Evolutionary conservation across 176 grass and related monocot species (phyloP), one percentile per base, ranked within the genome.

Genomic region (Carex cristatella): DNA sequence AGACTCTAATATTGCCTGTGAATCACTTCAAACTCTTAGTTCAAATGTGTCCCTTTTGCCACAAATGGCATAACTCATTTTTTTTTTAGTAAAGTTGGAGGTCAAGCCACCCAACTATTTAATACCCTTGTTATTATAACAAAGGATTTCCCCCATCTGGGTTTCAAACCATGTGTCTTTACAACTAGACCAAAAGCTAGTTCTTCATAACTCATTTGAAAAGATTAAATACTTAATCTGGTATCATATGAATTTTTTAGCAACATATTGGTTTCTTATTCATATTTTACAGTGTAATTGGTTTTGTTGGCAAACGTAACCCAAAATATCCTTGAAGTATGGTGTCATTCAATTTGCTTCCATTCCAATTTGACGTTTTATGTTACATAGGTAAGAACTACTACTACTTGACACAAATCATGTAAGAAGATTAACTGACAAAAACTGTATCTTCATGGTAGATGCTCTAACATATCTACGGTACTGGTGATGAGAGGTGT

Each of bases 1-100:
- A 98, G 0, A 95, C 96, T 86, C 93, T 90, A 79, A 98, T 98
- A 23, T 98, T 98, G 71, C 96, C 96, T 98, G 65, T 64, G 3
- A 19, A 83, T 23, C 3, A 86, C 65, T 35, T 27, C 15, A 18
- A 0, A 30, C 12, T 56, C 81, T 66, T 33, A 14, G 14, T 49
- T 31, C 74, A 86, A 6, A 33, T 74, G 44, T 44, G 10, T 13
- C 12, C 18, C 0, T 86, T 28, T 23, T 73, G 18, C 32, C 68
- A 79, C 53, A 81, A 13, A 53, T 19, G 10, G 18, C n/a, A 48
- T 13, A 53, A 30, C 12, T 57, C 27, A 33, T 33, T 78, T 57
- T 23, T 23, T 23, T 23, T 23, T 23, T 23, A 23, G 23, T 23
- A 23, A 23, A 23, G 23, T 23, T 23, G 23, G 23, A 23, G 23